Evolutionary conservation across 1,139 yeast genomes (phyloP).

Genomic region (Taphrina sp.): DNA sequence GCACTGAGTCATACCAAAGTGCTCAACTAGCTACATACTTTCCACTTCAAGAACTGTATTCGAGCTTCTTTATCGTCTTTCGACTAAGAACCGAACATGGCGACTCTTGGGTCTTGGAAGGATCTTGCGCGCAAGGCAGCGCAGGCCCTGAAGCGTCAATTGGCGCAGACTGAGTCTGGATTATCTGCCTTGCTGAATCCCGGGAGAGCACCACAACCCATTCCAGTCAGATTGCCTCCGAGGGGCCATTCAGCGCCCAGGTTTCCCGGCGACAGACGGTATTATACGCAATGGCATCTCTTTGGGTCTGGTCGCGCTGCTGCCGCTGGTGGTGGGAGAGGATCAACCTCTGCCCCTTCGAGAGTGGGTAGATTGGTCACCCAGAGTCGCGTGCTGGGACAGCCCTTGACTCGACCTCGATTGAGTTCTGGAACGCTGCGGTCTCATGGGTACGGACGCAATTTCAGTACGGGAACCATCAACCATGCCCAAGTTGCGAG

Average conservation of each 20-base stretch:
- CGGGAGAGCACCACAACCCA: constrained; percentile 11
- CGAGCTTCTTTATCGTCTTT: too few species aligned
- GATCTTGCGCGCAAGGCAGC: constrained; percentile 31
- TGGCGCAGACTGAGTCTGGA: constrained; percentile 27
- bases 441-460: constrained; percentile 21
- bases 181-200: constrained; percentile 12
- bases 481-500: constrained; percentile 30
- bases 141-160: constrained; percentile 28
- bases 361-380: neutral
- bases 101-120: constrained; percentile 9
- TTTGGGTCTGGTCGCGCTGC: too few species aligned
- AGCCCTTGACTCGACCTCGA: constrained; percentile 10
- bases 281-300: constrained; percentile 1
- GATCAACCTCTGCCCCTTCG: neutral
- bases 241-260: constrained; percentile 16
- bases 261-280: constrained; percentile 18
- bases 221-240: constrained; percentile 15
- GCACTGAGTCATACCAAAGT: too few species aligned
- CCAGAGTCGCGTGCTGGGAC: constrained; percentile 11
- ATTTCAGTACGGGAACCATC: constrained; percentile 10
- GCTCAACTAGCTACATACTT: too few species aligned
- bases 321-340: neutral
- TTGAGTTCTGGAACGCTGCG: constrained; percentile 12
- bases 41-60: too few species aligned
- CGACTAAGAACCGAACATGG: neutral